Percentiles rank a stretch among this genome's conserved stretches.
Evolutionary conservation across 2,329 filamentous ascomycete species (phyloP).

Genomic region (Thelonectria rubi): DNA sequence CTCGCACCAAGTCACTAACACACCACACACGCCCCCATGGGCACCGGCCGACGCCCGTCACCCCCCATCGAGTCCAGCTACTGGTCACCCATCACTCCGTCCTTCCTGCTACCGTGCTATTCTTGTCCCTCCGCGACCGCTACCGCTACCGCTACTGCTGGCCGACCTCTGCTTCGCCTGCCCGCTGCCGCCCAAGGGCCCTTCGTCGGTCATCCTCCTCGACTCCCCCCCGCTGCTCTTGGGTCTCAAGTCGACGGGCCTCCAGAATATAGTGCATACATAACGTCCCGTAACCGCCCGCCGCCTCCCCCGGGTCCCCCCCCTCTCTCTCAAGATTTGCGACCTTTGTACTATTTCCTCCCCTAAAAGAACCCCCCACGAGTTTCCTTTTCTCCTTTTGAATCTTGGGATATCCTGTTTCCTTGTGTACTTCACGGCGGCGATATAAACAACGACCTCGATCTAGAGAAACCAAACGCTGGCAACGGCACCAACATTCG

Average conservation of each 20-base stretch:
- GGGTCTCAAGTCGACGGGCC: constrained; percentile 17
- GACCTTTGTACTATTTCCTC: constrained; percentile 45
- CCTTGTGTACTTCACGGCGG: constrained; percentile 44
- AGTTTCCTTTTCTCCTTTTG: constrained; percentile 44
- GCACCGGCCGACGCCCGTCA: not conserved
- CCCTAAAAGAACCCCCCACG: constrained; percentile 38
- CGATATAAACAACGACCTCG: constrained; percentile 21
- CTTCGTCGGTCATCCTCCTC: constrained; percentile 1
- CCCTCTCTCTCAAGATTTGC: constrained; percentile 51
- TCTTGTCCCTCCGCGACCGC: constrained; percentile 41
- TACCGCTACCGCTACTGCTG: constrained; percentile 12
- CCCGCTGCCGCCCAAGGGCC: constrained; percentile 26
- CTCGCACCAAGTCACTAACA: constrained; percentile 22
- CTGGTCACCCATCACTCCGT: constrained; percentile 6
- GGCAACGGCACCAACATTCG: constrained; percentile 49
- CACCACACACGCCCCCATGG: constrained; percentile 27
- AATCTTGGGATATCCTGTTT: constrained; percentile 21
- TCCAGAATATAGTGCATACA: constrained; percentile 52
- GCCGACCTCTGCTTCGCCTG: constrained; percentile 24
- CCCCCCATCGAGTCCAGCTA: constrained; percentile 12
- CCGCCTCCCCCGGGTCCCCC: constrained; percentile 44
- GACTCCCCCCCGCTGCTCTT: not conserved
- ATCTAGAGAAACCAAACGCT: constrained; percentile 44
- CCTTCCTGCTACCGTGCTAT: constrained; percentile 29
- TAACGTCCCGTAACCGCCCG: constrained; percentile 60